phyloP scores from a whole-genome alignment of 169 alveolate genomes.

The Plasmodium billcollinsi region DNA sequence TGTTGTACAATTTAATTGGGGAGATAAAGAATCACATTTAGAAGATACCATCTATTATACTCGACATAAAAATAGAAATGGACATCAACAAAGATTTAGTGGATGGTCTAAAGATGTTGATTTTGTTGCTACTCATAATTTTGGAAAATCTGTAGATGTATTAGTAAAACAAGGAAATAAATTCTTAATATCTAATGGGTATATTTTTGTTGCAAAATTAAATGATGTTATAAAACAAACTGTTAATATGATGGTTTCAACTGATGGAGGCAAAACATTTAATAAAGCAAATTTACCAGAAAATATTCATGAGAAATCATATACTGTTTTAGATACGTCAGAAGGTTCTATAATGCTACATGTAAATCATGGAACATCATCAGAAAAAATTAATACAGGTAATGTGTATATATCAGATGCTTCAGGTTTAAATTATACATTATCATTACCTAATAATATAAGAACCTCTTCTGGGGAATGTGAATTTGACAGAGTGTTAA shows the following conservation, averaged over 20 bases:
- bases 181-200: slow-evolving; percentile 94
- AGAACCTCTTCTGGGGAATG: slow-evolving; percentile 93
- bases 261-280: slow-evolving; percentile 90
- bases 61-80: slow-evolving; percentile 85
- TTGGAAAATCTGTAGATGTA: slow-evolving; percentile 87
- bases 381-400: slow-evolving; percentile 91
- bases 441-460: slow-evolving; percentile 93
- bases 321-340: slow-evolving; percentile 96
- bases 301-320: slow-evolving; percentile 94
- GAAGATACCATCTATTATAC: slow-evolving; percentile 82
- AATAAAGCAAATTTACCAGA: slow-evolving; percentile 92
- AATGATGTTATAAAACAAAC: slow-evolving; percentile 90
- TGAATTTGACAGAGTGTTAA: slow-evolving; percentile 96
- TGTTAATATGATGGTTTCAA: slow-evolving; percentile 93
- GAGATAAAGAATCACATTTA: slow-evolving; percentile 84
- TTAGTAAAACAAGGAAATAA: slow-evolving; percentile 94
- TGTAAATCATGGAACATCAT: slow-evolving; percentile 94
- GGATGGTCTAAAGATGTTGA: slow-evolving; percentile 94
- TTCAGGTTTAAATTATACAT: slow-evolving; percentile 94
- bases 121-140: slow-evolving; percentile 92
- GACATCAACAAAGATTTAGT: slow-evolving; percentile 91
- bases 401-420: slow-evolving; percentile 96
- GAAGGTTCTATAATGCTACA: slow-evolving; percentile 97
- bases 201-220: slow-evolving; percentile 94
- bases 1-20: slow-evolving; percentile 95